Conservation (phyloP, 1,284 basidiomycete genomes). For the Malassezia sympodialis region DNA sequence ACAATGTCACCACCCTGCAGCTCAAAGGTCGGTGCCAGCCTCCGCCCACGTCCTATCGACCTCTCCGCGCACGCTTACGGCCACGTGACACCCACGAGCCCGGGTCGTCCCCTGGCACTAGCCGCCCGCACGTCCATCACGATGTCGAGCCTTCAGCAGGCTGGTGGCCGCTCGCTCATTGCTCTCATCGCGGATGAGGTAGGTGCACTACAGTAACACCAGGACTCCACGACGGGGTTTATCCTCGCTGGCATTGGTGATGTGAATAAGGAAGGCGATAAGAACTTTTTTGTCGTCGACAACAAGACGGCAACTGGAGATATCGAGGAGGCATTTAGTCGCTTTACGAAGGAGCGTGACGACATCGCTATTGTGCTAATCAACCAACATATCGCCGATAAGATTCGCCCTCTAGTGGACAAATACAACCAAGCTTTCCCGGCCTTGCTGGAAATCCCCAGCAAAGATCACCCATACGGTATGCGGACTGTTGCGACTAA, state of each 20-base stretch:
- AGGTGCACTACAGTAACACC: background rate
- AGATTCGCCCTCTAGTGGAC: conserved; percentile 89
- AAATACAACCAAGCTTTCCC: conserved; percentile 93
- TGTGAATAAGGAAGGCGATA: conserved; percentile 35
- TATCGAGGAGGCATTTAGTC: conserved; percentile 39
- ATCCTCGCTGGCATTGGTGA: conserved; percentile 47
- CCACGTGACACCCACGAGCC: conserved; percentile 11
- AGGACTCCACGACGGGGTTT: conserved; percentile 46
- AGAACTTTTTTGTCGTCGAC: conserved; percentile 47
- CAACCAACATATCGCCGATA: conserved; percentile 57
- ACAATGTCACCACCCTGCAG: background rate
- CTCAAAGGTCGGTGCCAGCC: background rate
- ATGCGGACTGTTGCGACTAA: background rate
- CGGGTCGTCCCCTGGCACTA: background rate
- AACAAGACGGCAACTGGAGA: conserved; percentile 37
- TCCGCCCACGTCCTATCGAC: background rate
- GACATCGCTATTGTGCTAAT: conserved; percentile 47
- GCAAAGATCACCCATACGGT: conserved; percentile 59
- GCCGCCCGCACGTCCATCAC: background rate
- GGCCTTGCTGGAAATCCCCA: conserved; percentile 90
- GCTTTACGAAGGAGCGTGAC: conserved; percentile 35
- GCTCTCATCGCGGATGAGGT: conserved; percentile 21
- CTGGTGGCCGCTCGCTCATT: conserved; percentile 17
- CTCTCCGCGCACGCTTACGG: background rate
- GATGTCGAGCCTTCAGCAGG: conserved; percentile 18